Percentiles rank a stretch among this genome's conserved stretches.
These are phyloP conservation scores for Gorgonomyces haynaldii DNA, from an alignment of 192 early-diverging fungal genomes.

Conservation along the genomic window DNA sequence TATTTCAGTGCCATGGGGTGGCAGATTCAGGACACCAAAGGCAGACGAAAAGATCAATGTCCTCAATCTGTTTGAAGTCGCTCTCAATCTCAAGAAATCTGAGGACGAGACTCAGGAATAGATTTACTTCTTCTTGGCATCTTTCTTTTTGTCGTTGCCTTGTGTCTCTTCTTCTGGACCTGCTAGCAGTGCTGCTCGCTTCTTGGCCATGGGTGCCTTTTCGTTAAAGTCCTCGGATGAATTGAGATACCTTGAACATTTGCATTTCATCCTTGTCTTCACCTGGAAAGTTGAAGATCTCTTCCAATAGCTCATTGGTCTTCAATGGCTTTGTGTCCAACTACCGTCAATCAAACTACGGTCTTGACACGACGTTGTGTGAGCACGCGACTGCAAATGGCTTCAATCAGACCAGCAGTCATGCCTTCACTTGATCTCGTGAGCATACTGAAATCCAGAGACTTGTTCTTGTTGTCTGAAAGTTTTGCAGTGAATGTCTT, in stretches of 20 bases:
- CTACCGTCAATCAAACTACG: too few relatives aligned
- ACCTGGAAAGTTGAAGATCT: constrained; percentile 31
- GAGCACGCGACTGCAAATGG: constrained; percentile 27
- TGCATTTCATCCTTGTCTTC: constrained; percentile 33
- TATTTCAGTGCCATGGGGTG: constrained; percentile 31
- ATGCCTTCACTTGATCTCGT: constrained; percentile 35
- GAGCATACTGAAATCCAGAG: constrained; percentile 33
- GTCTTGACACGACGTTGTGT: constrained; percentile 34
- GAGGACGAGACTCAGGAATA: neutral
- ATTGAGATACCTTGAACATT: constrained; percentile 26
- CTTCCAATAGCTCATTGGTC: constrained; percentile 41
- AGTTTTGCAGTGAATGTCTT: constrained; percentile 22
- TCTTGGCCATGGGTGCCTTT: constrained; percentile 35
- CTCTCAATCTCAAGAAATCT: constrained; percentile 10
- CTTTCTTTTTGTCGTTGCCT: constrained; percentile 11
- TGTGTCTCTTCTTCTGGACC: constrained; percentile 30
- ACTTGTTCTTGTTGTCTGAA: constrained; percentile 5
- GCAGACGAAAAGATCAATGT: constrained; percentile 36
- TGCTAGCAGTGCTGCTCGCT: constrained; percentile 25
- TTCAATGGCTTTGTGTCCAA: constrained; percentile 22
- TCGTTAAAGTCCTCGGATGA: constrained; percentile 35
- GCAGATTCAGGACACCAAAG: constrained; percentile 21
- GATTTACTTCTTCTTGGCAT: constrained; percentile 24
- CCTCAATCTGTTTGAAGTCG: constrained; percentile 44
- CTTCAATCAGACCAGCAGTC: constrained; percentile 27